These are phyloP conservation scores for Fibroporia radiculosa DNA, from an alignment of 768 basidiomycete genomes.

Conservation along the genomic window DNA sequence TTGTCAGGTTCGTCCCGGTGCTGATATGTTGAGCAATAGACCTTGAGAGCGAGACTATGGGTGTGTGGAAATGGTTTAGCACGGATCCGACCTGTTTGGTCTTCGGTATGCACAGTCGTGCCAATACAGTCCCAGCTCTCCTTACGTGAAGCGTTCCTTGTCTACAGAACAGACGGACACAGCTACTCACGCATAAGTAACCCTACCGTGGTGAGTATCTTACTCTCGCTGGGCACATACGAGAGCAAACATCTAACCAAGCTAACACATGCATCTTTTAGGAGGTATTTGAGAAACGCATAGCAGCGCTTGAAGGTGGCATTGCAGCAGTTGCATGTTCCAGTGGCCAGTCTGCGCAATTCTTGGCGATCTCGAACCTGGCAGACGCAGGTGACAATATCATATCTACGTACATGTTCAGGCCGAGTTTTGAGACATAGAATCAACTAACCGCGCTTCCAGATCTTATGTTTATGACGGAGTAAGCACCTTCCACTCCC, in stretches of 20 bases:
- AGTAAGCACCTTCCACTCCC: slow-evolving; percentile 36
- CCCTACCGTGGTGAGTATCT: slow-evolving; percentile 49
- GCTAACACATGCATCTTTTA: slow-evolving; percentile 16
- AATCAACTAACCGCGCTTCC: not conserved
- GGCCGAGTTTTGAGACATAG: slow-evolving; percentile 1
- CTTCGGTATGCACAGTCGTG: slow-evolving; percentile 44
- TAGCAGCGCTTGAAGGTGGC: slow-evolving; percentile 77
- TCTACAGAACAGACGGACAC: slow-evolving; percentile 41
- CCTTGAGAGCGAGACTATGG: not conserved
- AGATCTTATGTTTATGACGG: slow-evolving; percentile 66
- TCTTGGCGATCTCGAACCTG: slow-evolving; percentile 57
- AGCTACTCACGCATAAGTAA: slow-evolving; percentile 66
- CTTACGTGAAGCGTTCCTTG: not conserved
- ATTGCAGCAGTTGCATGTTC: slow-evolving; percentile 65
- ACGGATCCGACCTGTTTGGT: slow-evolving; percentile 68
- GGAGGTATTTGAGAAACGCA: slow-evolving; percentile 76
- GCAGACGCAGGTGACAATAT: slow-evolving; percentile 70
- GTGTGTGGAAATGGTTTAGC: slow-evolving; percentile 31
- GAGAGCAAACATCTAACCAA: not conserved
- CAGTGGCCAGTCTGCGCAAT: slow-evolving; percentile 74
- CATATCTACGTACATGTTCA: slow-evolving; percentile 49
- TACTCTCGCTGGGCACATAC: not conserved
- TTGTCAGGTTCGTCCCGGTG: slow-evolving; percentile 35
- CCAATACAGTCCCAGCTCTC: not conserved
- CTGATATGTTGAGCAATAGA: not conserved